phyloP scores from a whole-genome alignment of 2,329 filamentous ascomycete genomes.

The Chrysosphaeria jannelii region DNA sequence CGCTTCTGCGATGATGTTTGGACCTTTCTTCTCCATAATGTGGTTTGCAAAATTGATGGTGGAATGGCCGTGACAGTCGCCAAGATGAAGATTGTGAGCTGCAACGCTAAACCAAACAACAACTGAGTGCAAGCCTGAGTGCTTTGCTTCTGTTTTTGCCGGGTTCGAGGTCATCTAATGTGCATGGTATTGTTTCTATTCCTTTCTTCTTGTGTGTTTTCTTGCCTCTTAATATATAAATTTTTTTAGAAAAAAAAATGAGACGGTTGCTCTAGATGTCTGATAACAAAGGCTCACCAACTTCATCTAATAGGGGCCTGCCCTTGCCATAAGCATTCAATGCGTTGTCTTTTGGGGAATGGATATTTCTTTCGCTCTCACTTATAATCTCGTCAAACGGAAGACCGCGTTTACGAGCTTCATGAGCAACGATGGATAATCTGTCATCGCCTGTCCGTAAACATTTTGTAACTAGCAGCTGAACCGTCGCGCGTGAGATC shows the following conservation, averaged over 20 bases:
- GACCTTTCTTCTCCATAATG: constrained; percentile 97
- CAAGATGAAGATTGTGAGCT: constrained; percentile 95
- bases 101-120: constrained; percentile 63
- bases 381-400: too few relatives aligned
- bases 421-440: too few relatives aligned
- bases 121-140: too few relatives aligned
- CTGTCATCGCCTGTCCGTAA: neutral
- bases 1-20: constrained; percentile 98
- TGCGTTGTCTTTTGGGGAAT: too few relatives aligned
- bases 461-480: neutral
- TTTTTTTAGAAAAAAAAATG: neutral
- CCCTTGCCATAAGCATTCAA: too few relatives aligned
- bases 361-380: too few relatives aligned
- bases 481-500: neutral
- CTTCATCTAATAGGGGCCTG: too few relatives aligned
- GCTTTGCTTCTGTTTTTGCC: too few relatives aligned
- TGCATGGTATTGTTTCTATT: neutral
- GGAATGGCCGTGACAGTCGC: constrained; percentile 41
- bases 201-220: neutral
- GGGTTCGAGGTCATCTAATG: constrained; percentile 2
- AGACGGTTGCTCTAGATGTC: neutral
- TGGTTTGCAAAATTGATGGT: constrained; percentile 93
- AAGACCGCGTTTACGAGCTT: too few relatives aligned
- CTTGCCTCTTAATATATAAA: neutral
- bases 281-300: too few relatives aligned